Evolutionary conservation across 1,284 basidiomycete species (phyloP).

Genomic region (Ganoderma lingzhi): DNA sequence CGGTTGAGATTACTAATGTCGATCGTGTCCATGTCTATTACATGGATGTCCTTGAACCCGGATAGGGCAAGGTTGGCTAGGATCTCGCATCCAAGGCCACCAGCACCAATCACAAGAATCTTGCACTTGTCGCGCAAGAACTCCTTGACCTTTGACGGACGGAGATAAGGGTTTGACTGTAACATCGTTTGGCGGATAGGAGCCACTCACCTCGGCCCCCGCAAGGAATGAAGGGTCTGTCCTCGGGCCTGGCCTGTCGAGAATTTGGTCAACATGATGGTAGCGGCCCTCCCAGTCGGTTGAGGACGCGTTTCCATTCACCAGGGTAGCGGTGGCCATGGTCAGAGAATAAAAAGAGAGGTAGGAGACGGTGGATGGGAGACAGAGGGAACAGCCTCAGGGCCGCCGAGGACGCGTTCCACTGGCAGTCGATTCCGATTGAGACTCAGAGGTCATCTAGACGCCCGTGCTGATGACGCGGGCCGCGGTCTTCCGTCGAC

Average conservation of each 20-base stretch:
- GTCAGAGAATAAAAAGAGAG: not conserved
- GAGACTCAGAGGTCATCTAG: constrained; percentile 22
- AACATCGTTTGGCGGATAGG: not conserved
- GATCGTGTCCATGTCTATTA: constrained; percentile 99
- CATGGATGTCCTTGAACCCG: constrained; percentile 98
- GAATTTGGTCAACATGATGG: constrained; percentile 82
- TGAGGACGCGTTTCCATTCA: constrained; percentile 42
- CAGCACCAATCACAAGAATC: constrained; percentile 97
- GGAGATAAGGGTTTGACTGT: not conserved
- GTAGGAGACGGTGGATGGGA: not conserved
- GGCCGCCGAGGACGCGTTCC: constrained; percentile 17
- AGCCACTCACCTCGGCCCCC: constrained; percentile 67
- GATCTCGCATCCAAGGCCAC: constrained; percentile 95
- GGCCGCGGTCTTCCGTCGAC: not conserved
- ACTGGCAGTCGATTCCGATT: constrained; percentile 2
- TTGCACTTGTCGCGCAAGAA: constrained; percentile 89
- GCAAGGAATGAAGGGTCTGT: constrained; percentile 80
- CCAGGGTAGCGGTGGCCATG: constrained; percentile 42
- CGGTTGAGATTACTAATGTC: constrained; percentile 99
- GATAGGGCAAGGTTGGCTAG: constrained; percentile 92
- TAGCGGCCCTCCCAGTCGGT: constrained; percentile 79
- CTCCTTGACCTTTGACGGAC: constrained; percentile 75
- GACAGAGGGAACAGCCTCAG: constrained; percentile 6
- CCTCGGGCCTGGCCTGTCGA: constrained; percentile 83
- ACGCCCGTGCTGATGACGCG: constrained; percentile 21